Percentiles rank a stretch among this genome's conserved stretches.
phyloP scores from a whole-genome alignment of 768 basidiomycete species.

The Paxillus ammoniavirescens region DNA sequence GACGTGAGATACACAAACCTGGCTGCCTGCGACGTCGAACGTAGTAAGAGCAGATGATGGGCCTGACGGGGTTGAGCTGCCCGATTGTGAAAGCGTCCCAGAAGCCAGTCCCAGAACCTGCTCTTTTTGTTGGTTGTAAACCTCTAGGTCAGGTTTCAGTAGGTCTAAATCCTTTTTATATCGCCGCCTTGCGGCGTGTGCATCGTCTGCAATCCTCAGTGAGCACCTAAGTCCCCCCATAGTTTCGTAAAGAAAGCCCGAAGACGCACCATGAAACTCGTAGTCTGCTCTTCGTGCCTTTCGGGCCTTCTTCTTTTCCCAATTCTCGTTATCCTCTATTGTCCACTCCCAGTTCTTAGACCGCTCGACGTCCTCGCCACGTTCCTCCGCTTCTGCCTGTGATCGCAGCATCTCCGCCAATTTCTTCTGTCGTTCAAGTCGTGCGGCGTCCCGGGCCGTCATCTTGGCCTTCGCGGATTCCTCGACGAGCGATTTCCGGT shows the following conservation, averaged over 20 bases:
- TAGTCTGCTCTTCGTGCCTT: neutral
- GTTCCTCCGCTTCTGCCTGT: slow-evolving; percentile 86
- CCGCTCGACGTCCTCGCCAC: slow-evolving; percentile 52
- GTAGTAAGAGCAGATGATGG: slow-evolving; percentile 39
- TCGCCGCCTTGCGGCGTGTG: slow-evolving; percentile 80
- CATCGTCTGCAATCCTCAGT: slow-evolving; percentile 71
- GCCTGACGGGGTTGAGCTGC: slow-evolving; percentile 28
- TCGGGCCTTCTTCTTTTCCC: slow-evolving; percentile 62
- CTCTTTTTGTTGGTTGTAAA: slow-evolving; percentile 82
- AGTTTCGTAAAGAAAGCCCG: no score
- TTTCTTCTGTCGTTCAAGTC: slow-evolving; percentile 87
- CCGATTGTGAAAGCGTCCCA: slow-evolving; percentile 53
- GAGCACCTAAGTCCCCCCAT: no score
- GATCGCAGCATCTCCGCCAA: slow-evolving; percentile 82
- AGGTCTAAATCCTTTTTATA: slow-evolving; percentile 92
- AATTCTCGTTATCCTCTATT: slow-evolving; percentile 92
- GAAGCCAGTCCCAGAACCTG: slow-evolving; percentile 72
- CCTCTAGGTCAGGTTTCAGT: slow-evolving; percentile 83
- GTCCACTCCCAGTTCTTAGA: slow-evolving; percentile 59
- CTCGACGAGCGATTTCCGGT: slow-evolving; percentile 81
- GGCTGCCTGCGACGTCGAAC: slow-evolving; percentile 50
- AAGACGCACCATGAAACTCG: no score
- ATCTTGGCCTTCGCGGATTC: slow-evolving; percentile 79
- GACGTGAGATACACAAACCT: slow-evolving; percentile 28
- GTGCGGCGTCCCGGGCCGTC: slow-evolving; percentile 74